Base-by-base conservation (phyloP, 2,329 filamentous ascomycete genomes). In the Dryadomyces quercus-mongolicae region DNA sequence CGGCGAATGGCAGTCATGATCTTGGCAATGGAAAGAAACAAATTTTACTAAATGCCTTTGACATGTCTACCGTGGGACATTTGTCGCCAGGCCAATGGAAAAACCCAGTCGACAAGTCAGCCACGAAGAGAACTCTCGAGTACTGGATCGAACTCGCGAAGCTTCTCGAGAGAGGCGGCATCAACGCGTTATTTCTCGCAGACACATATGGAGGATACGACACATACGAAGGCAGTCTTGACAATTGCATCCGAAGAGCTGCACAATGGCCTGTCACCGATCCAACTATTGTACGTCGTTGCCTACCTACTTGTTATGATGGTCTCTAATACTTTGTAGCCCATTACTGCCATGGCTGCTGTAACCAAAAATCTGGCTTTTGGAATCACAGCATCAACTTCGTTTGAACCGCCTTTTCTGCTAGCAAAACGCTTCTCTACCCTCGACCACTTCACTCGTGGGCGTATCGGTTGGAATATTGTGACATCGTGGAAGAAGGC, bases 201-300 rank as follows among this genome's bases (percentile, higher is more conserved):
- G 82, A 86, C 60, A 84, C 80, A 72, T 83, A 82, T 52, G 80
- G 80, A 1, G 80, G 78, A 0, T 78, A 84, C 55, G 80, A 84
- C 59, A 82, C 78, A 0, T 84, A 84, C 55, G 74, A 81, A 55
- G 73, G 72, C 0, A 80, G 73, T 31, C 62, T 81, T 2, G 79
- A 83, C 58, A 76, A 81, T 53, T 82, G 78, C 60, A 82, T 84
- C 57, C 71, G 79, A 2, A 69, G 78, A 22, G 81, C 78, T 1
- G 79, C 81, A 0, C 81, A 85, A 61, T 84, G 80, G 78, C 81
- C 82, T 0, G 72, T 84, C 63, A 82, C 77, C 0, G 81, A 85
- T 61, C 82, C 82, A 0, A 76, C 9, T 9, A 7, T 12, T n/a
- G 13, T 20, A 22, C n/a, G 31, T 18, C n/a, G 4, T 16, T 10